A percentile compares a stretch with the other conserved stretches of the same genome.
Conservation (phyloP, 768 basidiomycete genomes). For the Suillus sp. region DNA sequence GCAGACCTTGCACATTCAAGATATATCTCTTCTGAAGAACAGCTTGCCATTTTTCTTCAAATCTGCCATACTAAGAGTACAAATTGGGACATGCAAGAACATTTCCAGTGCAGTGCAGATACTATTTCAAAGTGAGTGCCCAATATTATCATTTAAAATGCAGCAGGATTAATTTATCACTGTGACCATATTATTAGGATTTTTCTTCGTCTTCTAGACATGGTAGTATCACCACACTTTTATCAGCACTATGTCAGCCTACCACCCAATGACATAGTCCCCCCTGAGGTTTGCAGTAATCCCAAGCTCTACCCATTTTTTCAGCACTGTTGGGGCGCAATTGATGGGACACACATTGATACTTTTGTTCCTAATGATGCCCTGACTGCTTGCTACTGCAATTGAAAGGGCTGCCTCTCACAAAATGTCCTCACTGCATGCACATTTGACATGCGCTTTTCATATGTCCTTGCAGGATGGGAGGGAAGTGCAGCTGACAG, state of each 20-base stretch:
- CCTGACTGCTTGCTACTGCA: slow-evolving; percentile 22
- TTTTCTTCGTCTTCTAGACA: slow-evolving; percentile 22
- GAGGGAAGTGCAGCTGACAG: slow-evolving; percentile 32
- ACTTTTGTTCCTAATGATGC: slow-evolving; percentile 22
- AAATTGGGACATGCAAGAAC: slow-evolving; percentile 1
- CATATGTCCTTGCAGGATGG: slow-evolving; percentile 31
- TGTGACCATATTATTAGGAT: slow-evolving; percentile 10
- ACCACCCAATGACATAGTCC: slow-evolving; percentile 16
- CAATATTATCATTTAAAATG: too few species aligned
- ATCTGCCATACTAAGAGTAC: not conserved
- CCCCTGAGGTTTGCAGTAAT: slow-evolving; percentile 20
- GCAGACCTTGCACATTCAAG: slow-evolving; percentile 1
- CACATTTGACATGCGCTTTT: slow-evolving; percentile 25
- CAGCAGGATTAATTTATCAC: too few species aligned
- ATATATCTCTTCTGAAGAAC: not conserved
- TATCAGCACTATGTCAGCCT: slow-evolving; percentile 28
- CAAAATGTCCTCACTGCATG: slow-evolving; percentile 30
- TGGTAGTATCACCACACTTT: slow-evolving; percentile 20
- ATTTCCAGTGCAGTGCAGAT: not conserved
- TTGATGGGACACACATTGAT: slow-evolving; percentile 33
- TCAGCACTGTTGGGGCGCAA: slow-evolving; percentile 23
- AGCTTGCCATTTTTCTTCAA: slow-evolving; percentile 4
- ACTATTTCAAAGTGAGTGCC: slow-evolving; percentile 9
- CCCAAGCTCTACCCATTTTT: slow-evolving; percentile 32
- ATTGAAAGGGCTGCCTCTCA: slow-evolving; percentile 29